Percentiles rank a stretch among this genome's conserved stretches.
These are phyloP conservation scores for Rhizophora mangle DNA, from an alignment of 345 rosid genomes.

Conservation along the genomic window DNA sequence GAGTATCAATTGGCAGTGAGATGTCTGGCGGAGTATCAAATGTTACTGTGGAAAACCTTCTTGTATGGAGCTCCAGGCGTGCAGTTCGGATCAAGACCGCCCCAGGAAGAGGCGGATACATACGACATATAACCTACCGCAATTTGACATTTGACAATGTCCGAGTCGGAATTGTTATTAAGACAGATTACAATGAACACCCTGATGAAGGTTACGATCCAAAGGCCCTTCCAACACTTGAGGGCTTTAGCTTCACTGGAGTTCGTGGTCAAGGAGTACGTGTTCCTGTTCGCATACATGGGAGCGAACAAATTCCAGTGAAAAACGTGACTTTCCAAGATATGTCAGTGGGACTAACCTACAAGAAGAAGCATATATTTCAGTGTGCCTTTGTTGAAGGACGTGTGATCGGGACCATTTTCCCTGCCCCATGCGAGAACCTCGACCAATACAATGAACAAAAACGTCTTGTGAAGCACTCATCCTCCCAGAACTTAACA, in stretches of 20 bases:
- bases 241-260: conserved; percentile 68
- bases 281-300: conserved; percentile 76
- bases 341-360: conserved; percentile 72
- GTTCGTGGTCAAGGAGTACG: conserved; percentile 75
- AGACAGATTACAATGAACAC: conserved; percentile 94
- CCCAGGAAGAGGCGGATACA: conserved; percentile 86
- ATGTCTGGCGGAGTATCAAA: conserved; percentile 96
- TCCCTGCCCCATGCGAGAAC: conserved; percentile 84
- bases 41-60: conserved; percentile 69
- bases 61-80: conserved; percentile 85
- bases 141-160: conserved; percentile 72
- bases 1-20: conserved; percentile 92
- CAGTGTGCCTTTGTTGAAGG: conserved; percentile 86
- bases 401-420: conserved; percentile 77
- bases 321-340: conserved; percentile 61
- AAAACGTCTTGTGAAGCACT: conserved; percentile 52
- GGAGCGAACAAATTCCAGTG: conserved; percentile 59
- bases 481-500: conserved; percentile 60
- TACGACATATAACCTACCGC: conserved; percentile 56
- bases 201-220: conserved; percentile 76
- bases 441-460: conserved; percentile 81
- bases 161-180: conserved; percentile 83
- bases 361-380: conserved; percentile 85
- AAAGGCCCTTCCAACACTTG: conserved; percentile 59
- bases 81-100: conserved; percentile 95